Conservation (phyloP, 75 land plant genomes). For the Pinus taeda region DNA sequence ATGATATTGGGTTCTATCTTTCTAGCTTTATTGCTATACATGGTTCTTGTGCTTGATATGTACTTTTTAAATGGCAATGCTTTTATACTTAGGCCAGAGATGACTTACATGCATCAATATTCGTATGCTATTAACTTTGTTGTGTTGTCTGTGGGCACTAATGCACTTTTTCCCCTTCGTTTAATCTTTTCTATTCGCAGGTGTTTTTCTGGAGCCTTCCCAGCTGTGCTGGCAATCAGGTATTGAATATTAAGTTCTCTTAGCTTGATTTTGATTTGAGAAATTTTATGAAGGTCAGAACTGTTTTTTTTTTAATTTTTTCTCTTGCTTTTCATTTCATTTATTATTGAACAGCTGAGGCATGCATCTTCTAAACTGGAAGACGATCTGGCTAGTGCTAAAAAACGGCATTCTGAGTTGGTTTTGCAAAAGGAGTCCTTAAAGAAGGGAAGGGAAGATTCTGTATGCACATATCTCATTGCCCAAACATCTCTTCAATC, state of each 20-base stretch:
- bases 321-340: neutral
- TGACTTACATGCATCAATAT: neutral
- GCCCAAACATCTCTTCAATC: neutral
- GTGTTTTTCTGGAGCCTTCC: constrained; percentile 99
- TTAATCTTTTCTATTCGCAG: constrained; percentile 22
- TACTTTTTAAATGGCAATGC: neutral
- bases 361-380: constrained; percentile 77
- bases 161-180: neutral
- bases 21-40: too few relatives aligned
- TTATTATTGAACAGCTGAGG: constrained; percentile 52
- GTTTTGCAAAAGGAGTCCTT: constrained; percentile 41
- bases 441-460: constrained; percentile 89
- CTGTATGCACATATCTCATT: constrained; percentile 37
- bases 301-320: neutral
- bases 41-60: too few relatives aligned
- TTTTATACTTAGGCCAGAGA: neutral
- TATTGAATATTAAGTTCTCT: constrained; percentile 10
- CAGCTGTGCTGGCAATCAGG: constrained; percentile 96
- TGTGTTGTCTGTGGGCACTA: neutral
- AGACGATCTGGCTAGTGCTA: constrained; percentile 50
- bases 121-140: too few relatives aligned
- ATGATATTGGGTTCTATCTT: too few relatives aligned
- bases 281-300: neutral
- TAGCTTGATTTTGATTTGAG: neutral
- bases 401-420: constrained; percentile 54